Conservation (phyloP, 2,329 filamentous ascomycete species). For the Fusarium sambucinum region DNA sequence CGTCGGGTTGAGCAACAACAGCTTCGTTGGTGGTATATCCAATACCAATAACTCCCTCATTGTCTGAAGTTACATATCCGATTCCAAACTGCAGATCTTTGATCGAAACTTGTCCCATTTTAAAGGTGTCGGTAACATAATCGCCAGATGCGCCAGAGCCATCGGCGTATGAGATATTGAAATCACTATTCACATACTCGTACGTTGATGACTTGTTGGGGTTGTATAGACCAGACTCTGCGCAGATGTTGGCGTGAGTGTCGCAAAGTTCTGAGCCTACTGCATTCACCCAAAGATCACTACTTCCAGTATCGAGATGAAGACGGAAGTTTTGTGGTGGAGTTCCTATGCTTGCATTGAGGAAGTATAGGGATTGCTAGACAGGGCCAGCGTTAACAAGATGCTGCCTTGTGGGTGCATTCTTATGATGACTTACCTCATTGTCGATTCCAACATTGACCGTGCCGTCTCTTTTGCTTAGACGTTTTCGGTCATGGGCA, state of each 20-base stretch:
- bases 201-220: slow-evolving; percentile 82
- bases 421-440: slow-evolving; percentile 57
- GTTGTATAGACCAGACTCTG: slow-evolving; percentile 73
- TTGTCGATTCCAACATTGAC: slow-evolving; percentile 66
- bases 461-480: slow-evolving; percentile 57
- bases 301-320: slow-evolving; percentile 76
- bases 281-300: slow-evolving; percentile 79
- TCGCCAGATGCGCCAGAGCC: slow-evolving; percentile 81
- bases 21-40: slow-evolving; percentile 86
- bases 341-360: slow-evolving; percentile 73
- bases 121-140: slow-evolving; percentile 81
- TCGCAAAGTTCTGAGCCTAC: slow-evolving; percentile 70
- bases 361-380: slow-evolving; percentile 72
- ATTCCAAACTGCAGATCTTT: slow-evolving; percentile 76
- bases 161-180: slow-evolving; percentile 91
- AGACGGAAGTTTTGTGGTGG: slow-evolving; percentile 68
- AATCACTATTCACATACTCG: slow-evolving; percentile 76
- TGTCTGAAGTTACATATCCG: slow-evolving; percentile 69
- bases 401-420: too few relatives aligned
- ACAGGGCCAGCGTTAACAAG: slow-evolving; percentile 1
- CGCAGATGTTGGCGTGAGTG: slow-evolving; percentile 63
- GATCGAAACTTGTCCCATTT: slow-evolving; percentile 67
- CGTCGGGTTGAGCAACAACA: slow-evolving; percentile 69
- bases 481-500: slow-evolving; percentile 58
- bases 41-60: slow-evolving; percentile 84